Conservation (phyloP, 2,329 filamentous ascomycete species). For the Sclerotinia glacialis region DNA sequence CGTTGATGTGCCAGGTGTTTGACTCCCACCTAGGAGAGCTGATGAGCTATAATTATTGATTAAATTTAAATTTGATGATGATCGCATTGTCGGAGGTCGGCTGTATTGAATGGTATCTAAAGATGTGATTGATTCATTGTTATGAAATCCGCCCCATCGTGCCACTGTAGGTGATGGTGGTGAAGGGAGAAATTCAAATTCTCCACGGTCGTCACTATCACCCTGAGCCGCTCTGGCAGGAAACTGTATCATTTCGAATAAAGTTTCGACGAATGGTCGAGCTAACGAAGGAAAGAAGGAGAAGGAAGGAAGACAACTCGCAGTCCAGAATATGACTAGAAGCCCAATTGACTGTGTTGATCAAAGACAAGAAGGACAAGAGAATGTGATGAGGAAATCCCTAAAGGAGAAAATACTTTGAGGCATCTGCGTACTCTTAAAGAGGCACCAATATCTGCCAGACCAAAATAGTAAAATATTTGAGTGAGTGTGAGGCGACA, state of each 20-base stretch:
- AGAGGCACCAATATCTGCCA: conserved; percentile 9
- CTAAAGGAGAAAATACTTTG: background rate
- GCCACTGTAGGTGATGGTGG: background rate
- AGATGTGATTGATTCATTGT: conserved; percentile 13
- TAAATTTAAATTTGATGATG: conserved; percentile 10
- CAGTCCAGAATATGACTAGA: background rate
- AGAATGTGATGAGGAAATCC: conserved; percentile 13
- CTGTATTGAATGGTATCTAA: conserved; percentile 6
- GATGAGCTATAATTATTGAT: conserved; percentile 17
- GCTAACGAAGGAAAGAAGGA: background rate
- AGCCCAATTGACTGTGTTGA: background rate
- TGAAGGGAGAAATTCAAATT: conserved; percentile 15
- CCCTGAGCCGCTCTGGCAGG: conserved; percentile 12
- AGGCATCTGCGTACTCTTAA: conserved; percentile 18
- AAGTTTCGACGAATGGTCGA: background rate
- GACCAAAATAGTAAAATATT: conserved; percentile 14
- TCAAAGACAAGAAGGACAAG: background rate
- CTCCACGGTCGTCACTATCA: conserved; percentile 12
- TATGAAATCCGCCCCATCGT: background rate
- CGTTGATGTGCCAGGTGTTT: conserved; percentile 6
- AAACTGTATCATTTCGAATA: conserved; percentile 18
- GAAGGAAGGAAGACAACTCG: background rate
- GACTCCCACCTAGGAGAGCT: background rate
- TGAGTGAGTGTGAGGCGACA: background rate
- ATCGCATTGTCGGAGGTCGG: background rate